These are phyloP conservation scores for Mimosa pudica DNA, from an alignment of 306 rosid genomes.

Conservation along the genomic window DNA sequence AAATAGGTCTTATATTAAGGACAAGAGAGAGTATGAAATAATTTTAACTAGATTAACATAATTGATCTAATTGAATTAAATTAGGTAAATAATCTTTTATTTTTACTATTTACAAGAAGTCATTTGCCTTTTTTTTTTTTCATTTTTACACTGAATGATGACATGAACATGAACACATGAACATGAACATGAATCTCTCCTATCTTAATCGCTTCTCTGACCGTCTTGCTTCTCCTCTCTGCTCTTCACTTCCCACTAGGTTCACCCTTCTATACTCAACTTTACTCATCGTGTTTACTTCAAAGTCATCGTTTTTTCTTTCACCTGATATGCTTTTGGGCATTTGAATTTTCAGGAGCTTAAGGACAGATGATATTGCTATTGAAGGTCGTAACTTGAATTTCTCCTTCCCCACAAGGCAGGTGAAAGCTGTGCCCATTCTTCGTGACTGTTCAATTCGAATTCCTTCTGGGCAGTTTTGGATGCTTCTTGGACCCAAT, in stretches of 20 bases:
- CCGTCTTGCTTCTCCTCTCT: constrained; percentile 44
- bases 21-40: too few species aligned
- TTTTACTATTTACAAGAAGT: too few species aligned
- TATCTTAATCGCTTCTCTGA: constrained; percentile 39
- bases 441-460: constrained; percentile 75
- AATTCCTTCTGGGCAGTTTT: constrained; percentile 80
- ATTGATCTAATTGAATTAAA: too few species aligned
- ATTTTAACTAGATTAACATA: too few species aligned
- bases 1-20: too few species aligned
- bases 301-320: not conserved
- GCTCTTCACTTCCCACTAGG: constrained; percentile 38
- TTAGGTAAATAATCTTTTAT: too few species aligned
- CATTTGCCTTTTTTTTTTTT: too few species aligned
- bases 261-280: not conserved
- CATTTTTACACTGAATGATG: too few species aligned
- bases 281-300: not conserved
- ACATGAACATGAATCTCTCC: constrained; percentile 44
- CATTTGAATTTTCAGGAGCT: constrained; percentile 40
- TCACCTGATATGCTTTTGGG: not conserved
- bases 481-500: constrained; percentile 96
- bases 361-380: constrained; percentile 45
- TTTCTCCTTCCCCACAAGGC: constrained; percentile 59
- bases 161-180: not conserved
- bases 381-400: constrained; percentile 63
- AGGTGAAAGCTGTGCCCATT: constrained; percentile 50